These are phyloP conservation scores for Arthrobotrys megalospora DNA, from an alignment of 2,329 filamentous ascomycete genomes.

Conservation along the genomic window DNA sequence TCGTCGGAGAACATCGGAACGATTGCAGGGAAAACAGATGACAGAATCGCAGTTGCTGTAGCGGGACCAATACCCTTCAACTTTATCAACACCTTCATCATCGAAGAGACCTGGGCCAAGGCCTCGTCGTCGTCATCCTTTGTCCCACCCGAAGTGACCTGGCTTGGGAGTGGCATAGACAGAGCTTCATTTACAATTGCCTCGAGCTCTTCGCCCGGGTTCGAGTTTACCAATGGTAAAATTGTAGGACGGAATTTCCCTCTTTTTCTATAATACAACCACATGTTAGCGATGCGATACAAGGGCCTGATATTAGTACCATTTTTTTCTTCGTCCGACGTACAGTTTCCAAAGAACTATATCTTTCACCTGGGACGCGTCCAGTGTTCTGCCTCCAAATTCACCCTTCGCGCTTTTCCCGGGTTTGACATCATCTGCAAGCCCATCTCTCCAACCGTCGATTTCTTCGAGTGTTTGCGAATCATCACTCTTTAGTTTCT, in stretches of 20 bases:
- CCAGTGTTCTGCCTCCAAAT: constrained; percentile 7
- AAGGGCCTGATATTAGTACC: not conserved
- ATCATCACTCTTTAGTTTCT: constrained; percentile 39
- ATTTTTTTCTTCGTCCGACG: not conserved
- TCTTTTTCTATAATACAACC: constrained; percentile 67
- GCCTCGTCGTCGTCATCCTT: constrained; percentile 67
- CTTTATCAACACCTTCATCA: constrained; percentile 73
- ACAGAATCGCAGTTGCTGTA: constrained; percentile 81
- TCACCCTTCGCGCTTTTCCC: not conserved
- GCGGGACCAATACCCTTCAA: constrained; percentile 85
- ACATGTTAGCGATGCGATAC: constrained; percentile 12
- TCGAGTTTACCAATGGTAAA: constrained; percentile 72
- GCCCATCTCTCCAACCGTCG: constrained; percentile 45
- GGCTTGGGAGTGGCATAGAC: constrained; percentile 31
- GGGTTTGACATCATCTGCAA: constrained; percentile 3
- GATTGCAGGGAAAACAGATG: constrained; percentile 74
- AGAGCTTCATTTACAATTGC: constrained; percentile 68
- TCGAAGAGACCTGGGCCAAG: constrained; percentile 66
- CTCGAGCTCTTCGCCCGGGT: constrained; percentile 70
- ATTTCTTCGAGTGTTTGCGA: constrained; percentile 45
- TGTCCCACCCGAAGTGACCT: constrained; percentile 70
- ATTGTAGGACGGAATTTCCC: constrained; percentile 71
- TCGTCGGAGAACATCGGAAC: constrained; percentile 87
- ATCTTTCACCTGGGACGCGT: constrained; percentile 41
- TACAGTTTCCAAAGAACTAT: constrained; percentile 58